Conservation (phyloP, 1,139 yeast species). For the Diutina sp. region DNA sequence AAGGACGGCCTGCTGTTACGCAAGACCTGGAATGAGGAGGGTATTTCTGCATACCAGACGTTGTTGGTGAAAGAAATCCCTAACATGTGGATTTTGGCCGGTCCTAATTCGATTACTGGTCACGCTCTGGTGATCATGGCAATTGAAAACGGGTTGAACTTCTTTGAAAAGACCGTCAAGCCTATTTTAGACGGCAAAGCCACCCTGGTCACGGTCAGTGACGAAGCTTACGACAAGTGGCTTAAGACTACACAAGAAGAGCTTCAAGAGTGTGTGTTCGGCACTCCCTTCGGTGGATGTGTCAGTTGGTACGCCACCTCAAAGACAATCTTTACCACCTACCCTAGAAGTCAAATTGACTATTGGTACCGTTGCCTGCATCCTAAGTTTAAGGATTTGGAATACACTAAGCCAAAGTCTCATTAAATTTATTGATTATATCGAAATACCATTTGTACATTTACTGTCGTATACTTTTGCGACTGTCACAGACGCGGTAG, state of each 20-base stretch:
- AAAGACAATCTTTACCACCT: slow-evolving; percentile 19
- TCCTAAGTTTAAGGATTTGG: background rate
- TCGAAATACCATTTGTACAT: background rate
- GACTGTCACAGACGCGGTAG: background rate
- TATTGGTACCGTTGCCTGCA: slow-evolving; percentile 11
- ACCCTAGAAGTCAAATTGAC: slow-evolving; percentile 25
- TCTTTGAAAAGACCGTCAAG: slow-evolving; percentile 13
- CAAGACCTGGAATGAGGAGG: slow-evolving; percentile 17
- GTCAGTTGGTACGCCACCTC: slow-evolving; percentile 24
- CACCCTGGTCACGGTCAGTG: slow-evolving; percentile 19
- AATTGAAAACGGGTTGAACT: slow-evolving; percentile 23
- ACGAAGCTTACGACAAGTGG: slow-evolving; percentile 25
- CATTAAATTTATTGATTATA: background rate
- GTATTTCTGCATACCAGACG: slow-evolving; percentile 13
- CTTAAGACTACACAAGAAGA: slow-evolving; percentile 15
- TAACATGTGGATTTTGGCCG: slow-evolving; percentile 23
- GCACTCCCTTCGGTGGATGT: slow-evolving; percentile 31
- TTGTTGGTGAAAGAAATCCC: slow-evolving; percentile 22
- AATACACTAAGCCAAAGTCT: background rate
- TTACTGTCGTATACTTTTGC: background rate
- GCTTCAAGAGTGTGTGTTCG: slow-evolving; percentile 22
- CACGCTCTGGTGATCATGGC: slow-evolving; percentile 31
- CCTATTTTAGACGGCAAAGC: slow-evolving; percentile 18
- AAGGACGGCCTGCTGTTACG: slow-evolving; percentile 14
- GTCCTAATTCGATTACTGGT: slow-evolving; percentile 34